Base-by-base conservation (phyloP, 805 yeast species). In the Saccharomycopsis sp. region DNA sequence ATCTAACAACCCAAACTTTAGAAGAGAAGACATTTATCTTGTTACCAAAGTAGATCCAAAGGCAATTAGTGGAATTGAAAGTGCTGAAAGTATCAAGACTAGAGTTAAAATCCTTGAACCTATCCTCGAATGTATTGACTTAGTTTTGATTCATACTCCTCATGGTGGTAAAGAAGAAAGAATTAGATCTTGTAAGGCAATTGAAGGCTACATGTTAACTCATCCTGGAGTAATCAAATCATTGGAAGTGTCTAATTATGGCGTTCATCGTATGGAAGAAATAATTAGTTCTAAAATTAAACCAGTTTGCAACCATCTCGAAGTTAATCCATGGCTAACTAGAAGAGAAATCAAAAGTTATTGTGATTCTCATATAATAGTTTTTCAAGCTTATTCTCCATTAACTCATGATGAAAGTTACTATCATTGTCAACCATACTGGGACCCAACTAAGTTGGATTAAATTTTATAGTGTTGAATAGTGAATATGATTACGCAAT, bases 201-300 rank as follows among this genome's bases (percentile, higher is more conserved):
- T 67, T 53, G 58, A 40, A 78, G 76, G 3, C 60, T 77, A 50
- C 74, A 77, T 54, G 74, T 74, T 40, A 3, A 76, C 70, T 6
- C 68, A 57, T 21, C 55, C 59, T 6, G 81, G 80, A 12, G 58
- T 53, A 34, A 65, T 76, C 21, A 66, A 63, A 47, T 62, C 62
- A 36, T 70, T 79, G 40, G 85, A 85, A 18, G 82, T 79, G 8
- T 74, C 82, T 27, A 78, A 77, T 56, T 77, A 66, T 52, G 81
- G 81, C 14, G 54, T 62, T 19, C 63, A 64, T 36, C 83, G 77
- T 51, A 50, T 78, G 21, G 57, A 73, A 50, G 80, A 77, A 54
- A 55, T 79, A 18, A 58, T 58, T 9, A 70, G 61, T 3, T 59
- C 75, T 31, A 59, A 58, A 39, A 52, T 56, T 45, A 54, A 43